A percentile compares a stretch with the other conserved stretches of the same genome.
Conservation (phyloP, 2,329 filamentous ascomycete genomes). For the Nemania sp. region DNA sequence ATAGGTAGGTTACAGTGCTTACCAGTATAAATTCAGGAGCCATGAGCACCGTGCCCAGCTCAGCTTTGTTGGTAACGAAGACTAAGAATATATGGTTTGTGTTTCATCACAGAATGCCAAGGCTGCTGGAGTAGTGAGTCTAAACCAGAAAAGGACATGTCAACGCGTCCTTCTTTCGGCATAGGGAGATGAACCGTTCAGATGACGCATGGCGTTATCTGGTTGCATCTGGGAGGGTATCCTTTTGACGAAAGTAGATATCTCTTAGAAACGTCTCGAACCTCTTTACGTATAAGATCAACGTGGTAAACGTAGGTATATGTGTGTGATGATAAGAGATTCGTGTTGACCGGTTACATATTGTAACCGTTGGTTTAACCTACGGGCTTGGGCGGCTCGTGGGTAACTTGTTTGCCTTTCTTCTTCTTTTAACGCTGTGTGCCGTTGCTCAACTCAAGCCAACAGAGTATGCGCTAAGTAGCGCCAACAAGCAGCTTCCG, state of each 20-base stretch:
- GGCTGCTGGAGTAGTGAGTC: constrained; percentile 1
- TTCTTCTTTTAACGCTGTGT: no score
- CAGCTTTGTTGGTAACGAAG: no score
- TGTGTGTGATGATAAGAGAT: no score
- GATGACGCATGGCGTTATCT: not conserved
- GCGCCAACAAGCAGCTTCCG: not conserved
- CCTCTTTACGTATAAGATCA: not conserved
- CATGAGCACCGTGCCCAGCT: not conserved
- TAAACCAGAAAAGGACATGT: constrained; percentile 28
- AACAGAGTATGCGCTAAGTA: not conserved
- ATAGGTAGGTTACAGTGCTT: no score
- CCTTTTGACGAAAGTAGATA: no score
- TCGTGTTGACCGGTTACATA: no score
- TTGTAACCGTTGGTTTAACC: no score
- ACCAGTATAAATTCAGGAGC: not conserved
- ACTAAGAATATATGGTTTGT: constrained; percentile 10
- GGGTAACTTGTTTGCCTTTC: no score
- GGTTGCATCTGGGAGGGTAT: no score
- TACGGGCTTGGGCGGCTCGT: no score
- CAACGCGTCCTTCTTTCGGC: constrained; percentile 29
- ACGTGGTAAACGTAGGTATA: not conserved
- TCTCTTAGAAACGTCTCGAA: not conserved
- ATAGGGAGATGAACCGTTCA: constrained; percentile 12
- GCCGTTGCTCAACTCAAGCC: not conserved
- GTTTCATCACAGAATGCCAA: constrained; percentile 31